Conservation (phyloP, 805 yeast genomes). For the Yarrowia divulgata region DNA sequence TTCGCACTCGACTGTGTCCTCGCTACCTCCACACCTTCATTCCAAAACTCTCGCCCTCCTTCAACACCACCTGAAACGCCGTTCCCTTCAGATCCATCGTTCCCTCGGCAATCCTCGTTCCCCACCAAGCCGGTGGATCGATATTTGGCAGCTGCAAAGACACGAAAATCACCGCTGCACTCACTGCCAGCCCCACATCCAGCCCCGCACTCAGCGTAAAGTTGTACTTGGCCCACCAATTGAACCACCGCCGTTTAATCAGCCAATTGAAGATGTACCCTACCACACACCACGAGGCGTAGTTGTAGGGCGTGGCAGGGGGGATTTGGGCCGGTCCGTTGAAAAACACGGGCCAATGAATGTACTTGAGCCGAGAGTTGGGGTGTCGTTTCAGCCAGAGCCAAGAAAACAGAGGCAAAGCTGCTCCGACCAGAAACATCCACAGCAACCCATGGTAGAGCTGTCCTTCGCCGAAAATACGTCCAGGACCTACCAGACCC, state of each 20-base stretch:
- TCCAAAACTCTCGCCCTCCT: conserved; percentile 35
- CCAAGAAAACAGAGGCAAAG: conserved; percentile 56
- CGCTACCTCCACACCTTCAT: neutral
- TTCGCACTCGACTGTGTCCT: neutral
- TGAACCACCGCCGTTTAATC: conserved; percentile 61
- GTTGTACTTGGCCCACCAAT: conserved; percentile 82
- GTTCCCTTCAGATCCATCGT: conserved; percentile 11
- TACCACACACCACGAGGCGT: conserved; percentile 61
- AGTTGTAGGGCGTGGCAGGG: conserved; percentile 76
- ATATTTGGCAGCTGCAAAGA: conserved; percentile 56
- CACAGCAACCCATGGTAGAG: conserved; percentile 62
- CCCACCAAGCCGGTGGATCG: conserved; percentile 68
- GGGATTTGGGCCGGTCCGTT: conserved; percentile 69
- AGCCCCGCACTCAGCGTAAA: conserved; percentile 70
- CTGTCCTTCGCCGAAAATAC: conserved; percentile 59
- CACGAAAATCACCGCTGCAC: conserved; percentile 65
- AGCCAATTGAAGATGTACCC: conserved; percentile 66
- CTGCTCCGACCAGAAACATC: conserved; percentile 66
- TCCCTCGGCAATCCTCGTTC: conserved; percentile 51
- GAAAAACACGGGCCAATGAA: conserved; percentile 75
- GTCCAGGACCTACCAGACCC: conserved; percentile 71
- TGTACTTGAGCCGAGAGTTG: conserved; percentile 53
- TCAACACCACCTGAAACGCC: conserved; percentile 22
- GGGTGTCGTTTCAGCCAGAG: conserved; percentile 53
- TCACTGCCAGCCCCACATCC: conserved; percentile 71